These are phyloP conservation scores for Epichloe scottii DNA, from an alignment of 2,329 filamentous ascomycete genomes.

Conservation along the genomic window DNA sequence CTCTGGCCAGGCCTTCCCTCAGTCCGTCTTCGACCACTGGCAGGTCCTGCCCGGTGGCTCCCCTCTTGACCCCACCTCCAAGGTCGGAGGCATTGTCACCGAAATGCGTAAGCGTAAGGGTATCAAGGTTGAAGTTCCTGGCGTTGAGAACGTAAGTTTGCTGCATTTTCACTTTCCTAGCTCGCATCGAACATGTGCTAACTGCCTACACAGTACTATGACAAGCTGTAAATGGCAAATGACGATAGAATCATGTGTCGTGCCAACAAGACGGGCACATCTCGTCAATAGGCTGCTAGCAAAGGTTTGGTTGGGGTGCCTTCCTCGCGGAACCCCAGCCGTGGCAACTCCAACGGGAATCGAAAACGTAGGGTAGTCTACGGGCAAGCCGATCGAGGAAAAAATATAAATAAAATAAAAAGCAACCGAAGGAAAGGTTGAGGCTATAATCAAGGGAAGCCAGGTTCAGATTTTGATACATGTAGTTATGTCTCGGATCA, in stretches of 20 bases:
- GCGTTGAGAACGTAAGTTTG: constrained; percentile 82
- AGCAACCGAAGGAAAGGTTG: constrained; percentile 22
- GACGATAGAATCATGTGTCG: constrained; percentile 33
- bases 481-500: constrained; percentile 32
- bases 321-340: constrained; percentile 14
- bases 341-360: constrained; percentile 7
- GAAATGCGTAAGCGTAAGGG: constrained; percentile 98
- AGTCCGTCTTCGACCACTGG: constrained; percentile 99
- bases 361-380: constrained; percentile 16
- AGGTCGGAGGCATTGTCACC: constrained; percentile 72
- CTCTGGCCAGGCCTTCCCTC: constrained; percentile 96
- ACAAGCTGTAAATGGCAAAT: constrained; percentile 74
- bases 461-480: constrained; percentile 24
- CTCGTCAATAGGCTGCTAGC: constrained; percentile 27
- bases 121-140: constrained; percentile 91
- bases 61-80: constrained; percentile 68
- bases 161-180: neutral
- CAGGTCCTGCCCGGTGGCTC: constrained; percentile 90
- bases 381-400: constrained; percentile 10
- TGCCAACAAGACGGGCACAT: constrained; percentile 27
- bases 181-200: constrained; percentile 7
- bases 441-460: constrained; percentile 26
- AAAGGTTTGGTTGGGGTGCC: constrained; percentile 18
- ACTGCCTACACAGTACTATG: constrained; percentile 62
- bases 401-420: neutral